phyloP scores from a whole-genome alignment of 192 early-diverging fungal genomes.

The Funneliformis geosporum region DNA sequence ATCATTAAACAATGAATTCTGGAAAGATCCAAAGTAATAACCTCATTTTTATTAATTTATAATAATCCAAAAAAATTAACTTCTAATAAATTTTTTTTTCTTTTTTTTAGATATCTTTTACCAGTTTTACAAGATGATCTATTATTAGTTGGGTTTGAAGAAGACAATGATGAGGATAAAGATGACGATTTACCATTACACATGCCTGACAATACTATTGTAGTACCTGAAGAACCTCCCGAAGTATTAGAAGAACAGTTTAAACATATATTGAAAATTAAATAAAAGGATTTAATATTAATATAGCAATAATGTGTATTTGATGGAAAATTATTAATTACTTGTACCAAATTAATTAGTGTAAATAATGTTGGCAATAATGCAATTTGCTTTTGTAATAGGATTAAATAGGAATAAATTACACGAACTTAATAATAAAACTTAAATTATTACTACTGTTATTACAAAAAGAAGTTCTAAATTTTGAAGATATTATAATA shows the following conservation, averaged over 20 bases:
- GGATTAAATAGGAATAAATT: too few species aligned
- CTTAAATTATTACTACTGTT: too few species aligned
- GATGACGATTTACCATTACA: slow-evolving; percentile 15
- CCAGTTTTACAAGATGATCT: slow-evolving; percentile 89
- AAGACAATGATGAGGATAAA: slow-evolving; percentile 55
- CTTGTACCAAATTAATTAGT: background rate
- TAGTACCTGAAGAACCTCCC: slow-evolving; percentile 5
- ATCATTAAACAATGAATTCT: slow-evolving; percentile 56
- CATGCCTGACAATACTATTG: background rate
- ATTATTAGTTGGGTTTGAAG: slow-evolving; percentile 73
- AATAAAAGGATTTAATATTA: background rate
- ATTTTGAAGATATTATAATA: too few species aligned
- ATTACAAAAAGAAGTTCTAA: too few species aligned
- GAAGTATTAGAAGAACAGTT: slow-evolving; percentile 1
- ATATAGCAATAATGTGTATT: background rate
- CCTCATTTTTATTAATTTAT: background rate
- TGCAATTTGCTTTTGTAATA: too few species aligned
- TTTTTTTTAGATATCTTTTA: slow-evolving; percentile 54
- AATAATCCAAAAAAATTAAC: background rate
- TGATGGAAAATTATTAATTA: background rate
- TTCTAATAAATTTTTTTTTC: background rate
- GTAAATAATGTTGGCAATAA: background rate
- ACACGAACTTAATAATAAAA: too few species aligned
- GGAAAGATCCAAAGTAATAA: slow-evolving; percentile 70
- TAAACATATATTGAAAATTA: slow-evolving; percentile 6